Base-by-base conservation (phyloP, 2,329 filamentous ascomycete species). In the Cladosporium colombiae region DNA sequence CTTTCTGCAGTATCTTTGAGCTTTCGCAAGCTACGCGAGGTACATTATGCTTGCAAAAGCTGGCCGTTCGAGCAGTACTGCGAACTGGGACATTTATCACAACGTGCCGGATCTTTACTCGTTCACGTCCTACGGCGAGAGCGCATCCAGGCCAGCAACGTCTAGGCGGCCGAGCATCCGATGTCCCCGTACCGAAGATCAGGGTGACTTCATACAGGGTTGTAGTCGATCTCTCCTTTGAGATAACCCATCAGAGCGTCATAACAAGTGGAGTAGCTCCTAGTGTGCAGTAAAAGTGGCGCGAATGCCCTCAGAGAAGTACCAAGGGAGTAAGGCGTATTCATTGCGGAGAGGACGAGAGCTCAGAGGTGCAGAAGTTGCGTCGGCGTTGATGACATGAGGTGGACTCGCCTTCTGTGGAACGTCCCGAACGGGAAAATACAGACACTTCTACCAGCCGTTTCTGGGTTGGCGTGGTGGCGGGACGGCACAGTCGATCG, bases 291-390 rank as follows among this genome's bases (percentile, higher is more conserved):
- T 37, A 21, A 37, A 25, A 37, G 29, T 40, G 33, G 55, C 31
- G 55, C 21, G 13, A 8, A 21, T 37, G 33, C 33, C 55, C n/a
- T 57, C 14, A 57, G 33, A 14, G n/a, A 23, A 18, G 16, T 14
- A n/a, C 55, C 33, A 57, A 40, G 18, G 27, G 33, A 35, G 31
- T 14, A 57, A 16, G 29, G 21, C 33, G 31, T 25, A n/a, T 40
- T 35, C 2, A 1, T 18, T 14, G 27, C 29, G 52, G 33, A 16
- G 31, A 57, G 16, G 14, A 57, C 33, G 21, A 59, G 23, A 59
- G 56, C 56, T 59, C 56, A 59, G 37, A 59, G 56, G 56, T 27
- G 56, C 56, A 59, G 56, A 40, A 40, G 56, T 44, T 35, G 55
- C 55, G 33, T 58, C 23, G 55, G 33, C 16, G 35, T 44, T 59